Evolutionary conservation across 225 moss, liverwort and hornwort species (phyloP).

Genomic region (Bryoerythrophyllum caledonicum): DNA sequence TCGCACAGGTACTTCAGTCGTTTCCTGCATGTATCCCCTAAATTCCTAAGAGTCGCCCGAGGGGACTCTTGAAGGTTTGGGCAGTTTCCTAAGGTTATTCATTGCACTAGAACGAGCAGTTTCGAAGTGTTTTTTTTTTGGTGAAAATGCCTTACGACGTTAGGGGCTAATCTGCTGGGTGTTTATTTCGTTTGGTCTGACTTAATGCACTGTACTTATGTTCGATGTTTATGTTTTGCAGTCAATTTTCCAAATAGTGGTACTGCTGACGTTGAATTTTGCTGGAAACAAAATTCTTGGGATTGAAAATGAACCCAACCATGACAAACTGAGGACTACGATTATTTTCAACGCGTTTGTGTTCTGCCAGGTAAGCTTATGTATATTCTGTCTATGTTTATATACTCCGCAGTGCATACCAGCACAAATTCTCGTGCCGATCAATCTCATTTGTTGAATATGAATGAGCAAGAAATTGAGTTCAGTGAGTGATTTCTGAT

Average conservation of each 20-base stretch:
- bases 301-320: slow-evolving; percentile 14
- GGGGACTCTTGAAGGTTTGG: too few relatives aligned
- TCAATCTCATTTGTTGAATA: background rate
- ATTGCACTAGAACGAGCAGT: too few relatives aligned
- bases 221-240: slow-evolving; percentile 25
- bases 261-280: slow-evolving; percentile 65
- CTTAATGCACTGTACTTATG: background rate
- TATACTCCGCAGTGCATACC: background rate
- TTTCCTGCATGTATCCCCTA: background rate
- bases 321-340: slow-evolving; percentile 43
- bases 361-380: slow-evolving; percentile 71
- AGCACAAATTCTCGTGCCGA: background rate
- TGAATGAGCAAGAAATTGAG: background rate
- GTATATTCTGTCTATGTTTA: background rate
- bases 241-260: slow-evolving; percentile 67
- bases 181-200: background rate
- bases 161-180: background rate
- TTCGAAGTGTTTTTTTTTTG: too few relatives aligned
- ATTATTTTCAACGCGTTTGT: slow-evolving; percentile 96
- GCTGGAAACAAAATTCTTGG: slow-evolving; percentile 58
- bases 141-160: too few relatives aligned
- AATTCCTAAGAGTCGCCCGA: too few relatives aligned
- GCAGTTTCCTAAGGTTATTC: too few relatives aligned
- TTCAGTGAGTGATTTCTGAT: background rate
- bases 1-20: slow-evolving; percentile 57